Conservation (phyloP, 768 basidiomycete species). For the Macrolepiota fuliginosa region DNA sequence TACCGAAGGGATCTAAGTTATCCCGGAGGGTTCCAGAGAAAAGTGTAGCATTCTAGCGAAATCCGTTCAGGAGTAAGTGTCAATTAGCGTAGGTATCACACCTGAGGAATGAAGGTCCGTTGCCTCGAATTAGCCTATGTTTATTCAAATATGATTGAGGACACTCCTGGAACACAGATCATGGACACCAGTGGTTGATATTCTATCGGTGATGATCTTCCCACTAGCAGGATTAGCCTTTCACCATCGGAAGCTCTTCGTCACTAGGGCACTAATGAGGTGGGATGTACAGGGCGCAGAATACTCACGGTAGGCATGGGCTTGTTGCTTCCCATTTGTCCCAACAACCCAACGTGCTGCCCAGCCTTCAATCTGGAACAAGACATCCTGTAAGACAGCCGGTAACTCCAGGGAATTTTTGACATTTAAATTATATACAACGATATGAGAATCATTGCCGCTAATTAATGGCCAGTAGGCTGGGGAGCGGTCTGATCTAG, state of each 20-base stretch:
- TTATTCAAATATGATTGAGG: neutral
- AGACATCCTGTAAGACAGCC: conserved; percentile 71
- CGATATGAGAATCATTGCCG: conserved; percentile 45
- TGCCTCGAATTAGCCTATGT: neutral
- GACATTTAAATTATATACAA: conserved; percentile 72
- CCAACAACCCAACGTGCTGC: conserved; percentile 78
- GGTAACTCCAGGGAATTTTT: conserved; percentile 87
- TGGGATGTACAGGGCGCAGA: conserved; percentile 64
- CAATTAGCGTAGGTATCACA: conserved; percentile 17
- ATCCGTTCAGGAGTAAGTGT: neutral
- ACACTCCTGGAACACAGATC: conserved; percentile 68
- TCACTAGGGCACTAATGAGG: neutral
- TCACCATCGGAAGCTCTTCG: neutral
- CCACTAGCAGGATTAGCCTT: conserved; percentile 76
- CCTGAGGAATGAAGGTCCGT: conserved; percentile 77
- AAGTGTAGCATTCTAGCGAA: conserved; percentile 32
- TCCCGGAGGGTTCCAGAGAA: no score
- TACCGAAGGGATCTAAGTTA: conserved; percentile 69
- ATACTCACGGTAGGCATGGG: conserved; percentile 86
- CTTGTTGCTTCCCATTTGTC: conserved; percentile 78
- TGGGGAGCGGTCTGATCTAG: conserved; percentile 73
- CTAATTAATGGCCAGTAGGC: conserved; percentile 77
- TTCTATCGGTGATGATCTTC: conserved; percentile 81
- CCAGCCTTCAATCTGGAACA: conserved; percentile 66
- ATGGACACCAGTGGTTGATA: conserved; percentile 79